Evolutionary conservation across 2,329 filamentous ascomycete species (phyloP), one percentile per base, ranked within the genome.

Genomic region (Chalaropsis thielavioides): DNA sequence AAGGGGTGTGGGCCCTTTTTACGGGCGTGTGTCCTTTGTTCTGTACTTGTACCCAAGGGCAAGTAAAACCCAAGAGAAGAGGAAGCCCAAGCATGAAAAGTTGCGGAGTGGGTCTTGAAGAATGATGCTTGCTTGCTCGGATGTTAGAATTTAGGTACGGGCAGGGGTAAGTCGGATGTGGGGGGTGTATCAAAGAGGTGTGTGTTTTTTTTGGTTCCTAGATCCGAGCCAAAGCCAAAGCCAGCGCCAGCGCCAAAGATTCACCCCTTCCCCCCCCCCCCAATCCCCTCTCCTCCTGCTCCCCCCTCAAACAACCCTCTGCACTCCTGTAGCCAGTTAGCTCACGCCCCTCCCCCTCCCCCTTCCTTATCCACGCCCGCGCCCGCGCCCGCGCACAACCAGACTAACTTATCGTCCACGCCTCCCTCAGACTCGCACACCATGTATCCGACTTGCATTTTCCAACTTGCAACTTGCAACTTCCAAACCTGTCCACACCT

Each of bases 51-150:
- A 27, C 19, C 22, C 24, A 27, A 51, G 24, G 24, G 3, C 2
- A 46, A 46, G 10, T 19, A 19, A 46, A 19, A 46, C 6, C 7
- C 19, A 24, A 51, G 22, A 17, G 24, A 35, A 56, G n/a, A 19
- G 24, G 15, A n/a, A 31, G 13, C 24, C 27, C 54, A 58, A 38
- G 31, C 54, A 58, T n/a, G 8, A 31, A 11, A 38, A n/a, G 54
- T 11, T 24, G 46, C 22, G 10, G 10, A 58, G 54, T 58, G 54
- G 54, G 54, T 58, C 54, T 58, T 58, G 54, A 58, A 58, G 27
- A 58, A 58, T 58, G 27, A 31, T 58, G 54, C 51, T 56, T 56
- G 15, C 54, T 58, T 17, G 54, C 54, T 58, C 54, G 54, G 54
- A 58, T 58, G 54, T 22, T 58, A 38, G 17, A 27, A 58, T 58